These are phyloP conservation scores for Rhodosporidiobolus sp. DNA, from an alignment of 768 basidiomycete genomes.

Conservation along the genomic window DNA sequence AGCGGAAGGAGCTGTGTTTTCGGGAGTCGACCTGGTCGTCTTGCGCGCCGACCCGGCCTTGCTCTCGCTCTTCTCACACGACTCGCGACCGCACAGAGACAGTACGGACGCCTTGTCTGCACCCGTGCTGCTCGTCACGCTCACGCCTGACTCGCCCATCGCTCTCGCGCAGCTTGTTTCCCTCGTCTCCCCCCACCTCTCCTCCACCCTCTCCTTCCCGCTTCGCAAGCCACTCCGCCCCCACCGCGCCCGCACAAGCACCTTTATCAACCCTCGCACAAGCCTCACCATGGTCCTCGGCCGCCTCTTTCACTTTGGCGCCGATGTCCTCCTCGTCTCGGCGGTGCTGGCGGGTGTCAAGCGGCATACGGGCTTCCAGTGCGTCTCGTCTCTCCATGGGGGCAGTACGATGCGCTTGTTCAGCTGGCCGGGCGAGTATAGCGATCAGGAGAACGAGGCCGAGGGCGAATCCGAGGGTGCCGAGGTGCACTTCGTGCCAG, in stretches of 20 bases:
- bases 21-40: too few relatives aligned
- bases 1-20: too few relatives aligned
- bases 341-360: conserved; percentile 87
- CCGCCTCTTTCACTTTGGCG: conserved; percentile 72
- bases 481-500: too few relatives aligned
- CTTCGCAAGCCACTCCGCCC: not conserved
- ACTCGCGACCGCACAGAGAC: too few relatives aligned
- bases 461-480: not conserved
- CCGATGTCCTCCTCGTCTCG: conserved; percentile 80
- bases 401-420: too few relatives aligned
- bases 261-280: too few relatives aligned
- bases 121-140: too few relatives aligned
- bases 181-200: not conserved
- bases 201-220: not conserved
- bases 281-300: conserved; percentile 56
- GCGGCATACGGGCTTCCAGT: conserved; percentile 70
- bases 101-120: too few relatives aligned
- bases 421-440: not conserved
- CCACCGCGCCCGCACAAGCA: not conserved
- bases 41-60: too few relatives aligned
- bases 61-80: too few relatives aligned
- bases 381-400: not conserved
- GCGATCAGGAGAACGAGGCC: not conserved
- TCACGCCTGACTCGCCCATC: too few relatives aligned
- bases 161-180: not conserved